Evolutionary conservation across 768 basidiomycete genomes (phyloP).

Genomic region (Leucocoprinus leucothites): DNA sequence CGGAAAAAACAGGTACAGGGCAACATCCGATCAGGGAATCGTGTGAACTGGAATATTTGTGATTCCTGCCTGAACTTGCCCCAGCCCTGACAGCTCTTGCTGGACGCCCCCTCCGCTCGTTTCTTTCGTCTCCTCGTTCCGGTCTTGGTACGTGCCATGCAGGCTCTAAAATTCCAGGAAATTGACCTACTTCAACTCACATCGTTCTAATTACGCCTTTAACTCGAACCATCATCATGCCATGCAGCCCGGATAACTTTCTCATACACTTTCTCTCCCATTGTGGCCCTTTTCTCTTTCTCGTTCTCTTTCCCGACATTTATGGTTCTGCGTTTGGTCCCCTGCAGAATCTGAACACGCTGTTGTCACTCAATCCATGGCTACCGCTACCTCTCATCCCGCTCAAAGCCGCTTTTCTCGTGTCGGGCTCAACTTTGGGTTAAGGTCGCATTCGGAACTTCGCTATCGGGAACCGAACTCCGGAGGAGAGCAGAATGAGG

Average conservation of each 20-base stretch:
- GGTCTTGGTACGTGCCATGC: neutral
- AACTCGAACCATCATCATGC: neutral
- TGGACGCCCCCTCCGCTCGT: slow-evolving; percentile 1
- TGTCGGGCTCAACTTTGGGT: slow-evolving; percentile 5
- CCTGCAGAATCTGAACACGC: neutral
- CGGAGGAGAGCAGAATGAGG: slow-evolving; percentile 8
- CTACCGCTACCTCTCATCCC: neutral
- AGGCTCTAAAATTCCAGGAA: neutral
- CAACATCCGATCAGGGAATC: slow-evolving; percentile 11
- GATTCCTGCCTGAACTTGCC: neutral
- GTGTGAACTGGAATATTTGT: slow-evolving; percentile 12
- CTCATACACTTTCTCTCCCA: neutral
- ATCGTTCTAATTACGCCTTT: neutral
- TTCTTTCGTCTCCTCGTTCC: neutral
- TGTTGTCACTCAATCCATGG: neutral
- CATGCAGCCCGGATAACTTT: neutral
- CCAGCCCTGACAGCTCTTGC: slow-evolving; percentile 1
- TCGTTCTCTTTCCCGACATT: neutral
- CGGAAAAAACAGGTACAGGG: neutral
- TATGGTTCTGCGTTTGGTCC: neutral
- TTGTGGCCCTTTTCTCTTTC: neutral
- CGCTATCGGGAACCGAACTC: neutral
- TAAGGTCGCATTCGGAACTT: slow-evolving; percentile 3
- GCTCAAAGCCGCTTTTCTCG: slow-evolving; percentile 3
- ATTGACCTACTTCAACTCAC: neutral